Evolutionary conservation across 192 early-diverging fungal species (phyloP).

Genomic region (Funneliformis mosseae): DNA sequence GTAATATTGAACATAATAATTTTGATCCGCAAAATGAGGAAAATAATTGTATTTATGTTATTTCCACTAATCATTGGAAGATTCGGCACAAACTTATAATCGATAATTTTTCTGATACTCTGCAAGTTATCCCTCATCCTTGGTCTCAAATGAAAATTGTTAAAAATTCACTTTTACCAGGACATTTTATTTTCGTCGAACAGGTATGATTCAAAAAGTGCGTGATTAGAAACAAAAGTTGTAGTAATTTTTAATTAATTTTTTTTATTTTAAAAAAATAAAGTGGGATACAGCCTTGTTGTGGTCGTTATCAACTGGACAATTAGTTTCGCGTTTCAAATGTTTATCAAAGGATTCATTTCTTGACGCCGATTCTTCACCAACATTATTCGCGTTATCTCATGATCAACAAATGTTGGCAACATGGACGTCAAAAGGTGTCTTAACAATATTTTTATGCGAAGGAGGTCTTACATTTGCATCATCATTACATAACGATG

Average conservation of each 20-base stretch:
- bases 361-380: constrained; percentile 6
- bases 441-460: constrained; percentile 8
- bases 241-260: not conserved
- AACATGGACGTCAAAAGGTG: constrained; percentile 18
- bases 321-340: constrained; percentile 16
- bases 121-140: constrained; percentile 22
- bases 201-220: not conserved
- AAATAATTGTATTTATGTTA: constrained; percentile 8
- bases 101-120: not conserved
- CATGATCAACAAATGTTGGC: constrained; percentile 11
- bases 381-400: constrained; percentile 16
- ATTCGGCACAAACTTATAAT: constrained; percentile 1
- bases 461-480: constrained; percentile 13
- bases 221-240: not conserved
- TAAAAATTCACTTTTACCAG: not conserved
- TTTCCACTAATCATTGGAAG: constrained; percentile 16
- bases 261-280: not conserved
- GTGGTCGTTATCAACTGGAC: constrained; percentile 12
- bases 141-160: constrained; percentile 16
- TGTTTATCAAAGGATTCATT: constrained; percentile 14
- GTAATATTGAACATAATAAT: constrained; percentile 5
- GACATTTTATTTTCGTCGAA: constrained; percentile 17
- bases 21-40: not conserved
- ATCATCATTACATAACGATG: not conserved
- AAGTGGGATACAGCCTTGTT: constrained; percentile 18